Percentiles rank a stretch among this genome's conserved stretches.
Conservation (phyloP, 805 yeast genomes). For the Lachancea sp. region DNA sequence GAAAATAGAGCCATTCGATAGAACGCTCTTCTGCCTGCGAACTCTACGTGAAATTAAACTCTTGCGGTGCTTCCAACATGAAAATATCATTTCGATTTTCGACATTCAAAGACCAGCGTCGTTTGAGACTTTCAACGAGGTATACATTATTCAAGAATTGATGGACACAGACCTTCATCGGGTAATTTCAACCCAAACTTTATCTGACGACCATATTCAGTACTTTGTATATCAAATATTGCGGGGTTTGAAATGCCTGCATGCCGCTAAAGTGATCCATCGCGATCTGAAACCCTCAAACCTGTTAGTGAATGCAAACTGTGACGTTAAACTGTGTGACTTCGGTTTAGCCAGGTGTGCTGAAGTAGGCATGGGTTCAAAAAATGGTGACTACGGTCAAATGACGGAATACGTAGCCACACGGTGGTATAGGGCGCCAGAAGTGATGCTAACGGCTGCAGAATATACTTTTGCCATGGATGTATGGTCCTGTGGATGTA, state of each 20-base stretch:
- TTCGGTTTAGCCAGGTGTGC: constrained; percentile 73
- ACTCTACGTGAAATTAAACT: constrained; percentile 86
- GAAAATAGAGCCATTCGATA: constrained; percentile 86
- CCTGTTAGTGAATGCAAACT: constrained; percentile 77
- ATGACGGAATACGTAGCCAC: constrained; percentile 98
- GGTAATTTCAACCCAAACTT: constrained; percentile 71
- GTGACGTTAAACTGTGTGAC: constrained; percentile 91
- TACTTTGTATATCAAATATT: constrained; percentile 88
- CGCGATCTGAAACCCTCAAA: constrained; percentile 91
- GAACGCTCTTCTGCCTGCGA: constrained; percentile 81
- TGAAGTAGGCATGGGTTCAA: constrained; percentile 16
- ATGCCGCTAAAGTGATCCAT: constrained; percentile 89
- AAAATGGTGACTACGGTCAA: constrained; percentile 17
- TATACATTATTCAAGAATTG: constrained; percentile 78
- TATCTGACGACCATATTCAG: constrained; percentile 90
- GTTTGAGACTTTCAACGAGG: constrained; percentile 74
- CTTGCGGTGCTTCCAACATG: constrained; percentile 85
- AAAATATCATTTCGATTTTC: constrained; percentile 81
- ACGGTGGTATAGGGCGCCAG: constrained; percentile 97
- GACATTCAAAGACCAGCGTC: constrained; percentile 82
- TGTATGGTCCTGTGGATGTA: constrained; percentile 96
- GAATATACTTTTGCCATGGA: constrained; percentile 93
- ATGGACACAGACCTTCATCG: constrained; percentile 86
- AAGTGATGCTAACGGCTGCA: constrained; percentile 90
- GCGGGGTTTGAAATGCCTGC: constrained; percentile 84